Percentiles rank a stretch among this genome's conserved stretches.
phyloP scores from a whole-genome alignment of 495 filamentous ascomycete species.

The Podospora pseudoanserina region DNA sequence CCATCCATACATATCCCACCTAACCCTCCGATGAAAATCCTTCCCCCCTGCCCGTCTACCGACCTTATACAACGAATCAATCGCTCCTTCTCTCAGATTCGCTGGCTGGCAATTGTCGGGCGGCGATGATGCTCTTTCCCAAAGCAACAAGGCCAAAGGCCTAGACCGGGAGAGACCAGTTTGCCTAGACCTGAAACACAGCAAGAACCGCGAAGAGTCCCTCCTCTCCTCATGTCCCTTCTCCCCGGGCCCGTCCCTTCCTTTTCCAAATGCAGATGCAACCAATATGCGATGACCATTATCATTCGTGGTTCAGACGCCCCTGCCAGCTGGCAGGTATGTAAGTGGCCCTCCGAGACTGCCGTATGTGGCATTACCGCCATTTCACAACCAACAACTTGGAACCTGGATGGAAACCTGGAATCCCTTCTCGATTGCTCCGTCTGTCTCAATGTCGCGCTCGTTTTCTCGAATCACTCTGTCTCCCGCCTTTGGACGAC shows the following conservation, averaged over 20 bases:
- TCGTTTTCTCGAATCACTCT: conserved; percentile 30
- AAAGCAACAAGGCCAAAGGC: no score
- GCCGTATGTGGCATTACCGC: background rate
- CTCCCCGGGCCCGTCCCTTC: no score
- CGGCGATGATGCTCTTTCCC: no score
- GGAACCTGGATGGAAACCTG: background rate
- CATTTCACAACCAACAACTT: background rate
- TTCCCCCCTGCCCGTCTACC: no score
- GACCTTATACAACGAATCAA: no score
- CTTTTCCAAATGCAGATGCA: background rate
- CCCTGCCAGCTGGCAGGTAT: background rate
- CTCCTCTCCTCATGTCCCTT: no score
- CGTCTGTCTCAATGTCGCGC: conserved; percentile 19
- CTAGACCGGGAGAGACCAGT: background rate
- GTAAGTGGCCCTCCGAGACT: background rate
- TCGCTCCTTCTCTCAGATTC: no score
- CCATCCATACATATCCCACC: no score
- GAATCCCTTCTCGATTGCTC: background rate
- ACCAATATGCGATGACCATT: background rate
- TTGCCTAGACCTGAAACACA: background rate
- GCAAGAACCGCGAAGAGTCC: no score
- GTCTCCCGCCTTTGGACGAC: conserved; percentile 23
- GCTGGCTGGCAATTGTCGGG: no score
- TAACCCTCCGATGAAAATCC: no score
- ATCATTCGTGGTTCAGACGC: background rate